Evolutionary conservation across 768 basidiomycete species (phyloP).

Genomic region (Trametes coccinea): DNA sequence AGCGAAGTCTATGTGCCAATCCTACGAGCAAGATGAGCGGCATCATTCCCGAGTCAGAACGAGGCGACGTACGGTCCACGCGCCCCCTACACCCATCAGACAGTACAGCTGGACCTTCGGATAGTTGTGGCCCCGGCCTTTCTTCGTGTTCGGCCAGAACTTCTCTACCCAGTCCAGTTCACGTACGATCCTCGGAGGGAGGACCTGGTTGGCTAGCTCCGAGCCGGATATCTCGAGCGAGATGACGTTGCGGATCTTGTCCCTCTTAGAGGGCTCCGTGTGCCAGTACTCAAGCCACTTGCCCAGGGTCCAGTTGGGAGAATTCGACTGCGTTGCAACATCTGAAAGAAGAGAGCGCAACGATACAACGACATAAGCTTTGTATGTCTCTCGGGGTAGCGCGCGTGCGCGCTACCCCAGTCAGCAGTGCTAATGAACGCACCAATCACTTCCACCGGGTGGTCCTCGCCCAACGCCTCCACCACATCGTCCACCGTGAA

Average conservation of each 20-base stretch:
- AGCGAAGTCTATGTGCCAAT: constrained; percentile 99
- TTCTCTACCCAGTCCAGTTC: constrained; percentile 98
- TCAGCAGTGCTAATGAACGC: constrained; percentile 24
- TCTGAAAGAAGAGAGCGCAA: constrained; percentile 45
- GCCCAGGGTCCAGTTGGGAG: constrained; percentile 85
- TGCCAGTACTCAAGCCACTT: constrained; percentile 91
- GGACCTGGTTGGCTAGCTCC: constrained; percentile 70
- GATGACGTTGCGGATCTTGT: constrained; percentile 94
- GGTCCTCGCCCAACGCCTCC: constrained; percentile 72
- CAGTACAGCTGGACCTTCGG: constrained; percentile 97
- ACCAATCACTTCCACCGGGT: constrained; percentile 92
- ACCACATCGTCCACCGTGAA: constrained; percentile 84
- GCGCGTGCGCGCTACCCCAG: not conserved
- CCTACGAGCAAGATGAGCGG: constrained; percentile 46
- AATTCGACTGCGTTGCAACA: constrained; percentile 83
- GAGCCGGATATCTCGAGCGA: constrained; percentile 92
- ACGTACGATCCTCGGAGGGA: constrained; percentile 80
- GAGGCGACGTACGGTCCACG: constrained; percentile 79
- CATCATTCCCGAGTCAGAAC: not conserved
- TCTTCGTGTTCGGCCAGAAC: constrained; percentile 84
- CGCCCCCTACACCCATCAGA: constrained; percentile 90
- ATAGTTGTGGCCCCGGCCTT: constrained; percentile 66
- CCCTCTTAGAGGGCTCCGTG: constrained; percentile 62
- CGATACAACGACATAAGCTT: constrained; percentile 6
- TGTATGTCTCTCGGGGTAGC: not conserved